These are phyloP conservation scores for Plasmopara viticola DNA, from an alignment of 352 stramenopile species.

Conservation along the genomic window DNA sequence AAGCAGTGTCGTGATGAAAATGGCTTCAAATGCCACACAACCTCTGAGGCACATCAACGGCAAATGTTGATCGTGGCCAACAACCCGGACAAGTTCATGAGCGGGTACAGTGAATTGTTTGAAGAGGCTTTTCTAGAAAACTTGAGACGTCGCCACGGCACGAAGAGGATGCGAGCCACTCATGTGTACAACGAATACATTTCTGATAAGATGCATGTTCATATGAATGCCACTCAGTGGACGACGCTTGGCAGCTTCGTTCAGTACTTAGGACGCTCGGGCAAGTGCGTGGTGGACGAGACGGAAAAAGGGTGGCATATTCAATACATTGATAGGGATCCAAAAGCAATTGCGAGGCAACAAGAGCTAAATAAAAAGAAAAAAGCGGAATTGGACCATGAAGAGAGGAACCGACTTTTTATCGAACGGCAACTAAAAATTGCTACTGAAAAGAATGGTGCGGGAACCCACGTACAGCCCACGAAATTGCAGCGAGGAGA, in stretches of 20 bases:
- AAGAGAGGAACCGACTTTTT: constrained; percentile 76
- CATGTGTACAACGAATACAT: constrained; percentile 99
- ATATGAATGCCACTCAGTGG: constrained; percentile 99
- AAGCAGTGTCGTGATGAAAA: constrained; percentile 99
- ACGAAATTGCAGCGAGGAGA: constrained; percentile 60
- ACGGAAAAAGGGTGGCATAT: constrained; percentile 98
- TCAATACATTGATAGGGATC: constrained; percentile 93
- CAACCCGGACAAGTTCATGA: constrained; percentile 93
- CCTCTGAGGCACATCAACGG: constrained; percentile 94
- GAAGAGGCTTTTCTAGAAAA: constrained; percentile 94
- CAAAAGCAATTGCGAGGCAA: constrained; percentile 83
- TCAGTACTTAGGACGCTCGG: constrained; percentile 96
- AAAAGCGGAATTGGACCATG: constrained; percentile 86
- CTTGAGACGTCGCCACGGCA: constrained; percentile 90
- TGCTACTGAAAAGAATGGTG: constrained; percentile 28
- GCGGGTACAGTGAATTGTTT: constrained; percentile 90
- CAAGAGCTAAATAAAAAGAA: constrained; percentile 84
- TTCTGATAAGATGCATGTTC: constrained; percentile 96
- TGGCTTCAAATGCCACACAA: constrained; percentile 99
- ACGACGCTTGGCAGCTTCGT: constrained; percentile 95
- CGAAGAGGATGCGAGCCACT: constrained; percentile 95
- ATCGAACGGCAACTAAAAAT: constrained; percentile 73
- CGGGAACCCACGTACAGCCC: constrained; percentile 28
- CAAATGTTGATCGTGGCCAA: constrained; percentile 98
- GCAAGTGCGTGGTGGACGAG: constrained; percentile 96